Conservation (phyloP, 805 yeast species). For the Aciculoconidium aculeatum region DNA sequence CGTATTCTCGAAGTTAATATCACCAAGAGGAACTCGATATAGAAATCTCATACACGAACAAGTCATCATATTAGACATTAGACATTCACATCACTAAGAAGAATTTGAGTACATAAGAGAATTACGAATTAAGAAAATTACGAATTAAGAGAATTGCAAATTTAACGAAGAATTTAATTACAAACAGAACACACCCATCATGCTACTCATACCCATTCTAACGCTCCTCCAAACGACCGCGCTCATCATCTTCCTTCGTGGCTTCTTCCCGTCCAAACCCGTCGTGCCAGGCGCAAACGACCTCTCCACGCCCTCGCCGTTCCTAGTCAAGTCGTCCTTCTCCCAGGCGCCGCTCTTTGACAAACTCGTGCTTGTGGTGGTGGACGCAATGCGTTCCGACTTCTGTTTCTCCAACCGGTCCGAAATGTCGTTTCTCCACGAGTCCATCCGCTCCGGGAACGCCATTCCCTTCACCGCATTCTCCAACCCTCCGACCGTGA, state of each 20-base stretch:
- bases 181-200: too few relatives aligned
- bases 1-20: too few relatives aligned
- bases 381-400: conserved; percentile 91
- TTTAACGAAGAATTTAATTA: too few relatives aligned
- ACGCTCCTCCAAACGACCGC: too few relatives aligned
- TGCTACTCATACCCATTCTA: too few relatives aligned
- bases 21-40: too few relatives aligned
- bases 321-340: conserved; percentile 10
- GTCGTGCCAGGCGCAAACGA: conserved; percentile 54
- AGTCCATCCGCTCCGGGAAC: conserved; percentile 53
- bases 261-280: conserved; percentile 90
- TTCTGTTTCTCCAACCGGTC: conserved; percentile 67
- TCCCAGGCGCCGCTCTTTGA: conserved; percentile 45
- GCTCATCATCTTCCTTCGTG: conserved; percentile 66
- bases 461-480: conserved; percentile 89
- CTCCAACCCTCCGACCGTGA: conserved; percentile 95
- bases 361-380: conserved; percentile 72
- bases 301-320: conserved; percentile 21
- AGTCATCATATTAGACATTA: too few relatives aligned
- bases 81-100: too few relatives aligned
- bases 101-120: too few relatives aligned
- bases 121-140: too few relatives aligned
- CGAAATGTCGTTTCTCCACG: conserved; percentile 61
- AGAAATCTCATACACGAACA: too few relatives aligned
- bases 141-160: too few relatives aligned